Base-by-base conservation (phyloP, 768 basidiomycete genomes). In the Podaxis sp. region DNA sequence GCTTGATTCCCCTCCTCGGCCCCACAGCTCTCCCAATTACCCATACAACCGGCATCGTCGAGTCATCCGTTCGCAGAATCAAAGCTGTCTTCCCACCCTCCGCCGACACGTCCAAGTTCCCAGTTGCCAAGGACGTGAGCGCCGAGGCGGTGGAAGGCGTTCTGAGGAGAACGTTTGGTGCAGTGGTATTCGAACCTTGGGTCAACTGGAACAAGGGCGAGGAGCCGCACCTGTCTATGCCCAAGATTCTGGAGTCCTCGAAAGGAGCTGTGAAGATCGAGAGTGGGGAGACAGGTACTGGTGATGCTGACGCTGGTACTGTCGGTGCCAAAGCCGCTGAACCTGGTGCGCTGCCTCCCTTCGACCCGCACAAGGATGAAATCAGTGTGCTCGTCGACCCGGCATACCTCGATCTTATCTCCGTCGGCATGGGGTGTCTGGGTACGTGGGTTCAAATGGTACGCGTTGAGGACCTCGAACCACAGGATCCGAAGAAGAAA, bases 391-490 rank as follows among this genome's bases (percentile, higher is more conserved):
- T 89, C 22, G 74, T 90, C 12, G 77, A 82, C 41, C 79, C 82
- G 5, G 72, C 73, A 6, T 66, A 78, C 0, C 69, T 82, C 7
- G 75, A 80, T 1, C 72, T 73, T 40, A 67, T 89, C 40, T 66
- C 70, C 4, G 73, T 78, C 4, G 86, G 88, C 4, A 81, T 91
- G 76, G 87, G 86, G 0, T 65, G 91, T 13, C 81, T 80, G 3
- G 88, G 83, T 19, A 82, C 85, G 51, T 92, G 85, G 83, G 83
- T 91, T 22, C 89, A 93, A 73, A 77, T 91, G 12, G 84, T 74
- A 29, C 79, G 84, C 33, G 64, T 63, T 53, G 57, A 68, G 50
- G 61, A 66, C 56, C 54, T 66, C 59, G 64, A 70, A 19, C 57
- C 66, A n/a, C 61, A 59, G 17, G 37, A 56, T 43, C 65, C 65